These are phyloP conservation scores for Rheum nobile DNA, from an alignment of 148 eudicot species.

Conservation along the genomic window DNA sequence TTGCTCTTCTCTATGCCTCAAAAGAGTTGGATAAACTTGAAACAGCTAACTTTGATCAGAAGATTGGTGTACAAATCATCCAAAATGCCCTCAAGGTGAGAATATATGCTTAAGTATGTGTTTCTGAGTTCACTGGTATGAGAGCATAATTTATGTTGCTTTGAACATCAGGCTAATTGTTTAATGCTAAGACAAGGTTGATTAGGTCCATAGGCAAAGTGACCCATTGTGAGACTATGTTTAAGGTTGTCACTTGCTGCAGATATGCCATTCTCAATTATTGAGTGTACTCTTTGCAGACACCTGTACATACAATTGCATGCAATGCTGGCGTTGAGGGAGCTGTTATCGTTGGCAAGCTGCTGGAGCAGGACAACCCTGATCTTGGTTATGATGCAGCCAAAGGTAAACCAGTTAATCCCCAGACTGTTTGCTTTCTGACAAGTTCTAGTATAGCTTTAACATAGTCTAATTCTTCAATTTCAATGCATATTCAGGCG, in stretches of 20 bases:
- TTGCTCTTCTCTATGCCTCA: conserved; percentile 59
- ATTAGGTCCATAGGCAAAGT: not conserved
- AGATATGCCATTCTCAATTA: not conserved
- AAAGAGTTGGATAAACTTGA: conserved; percentile 36
- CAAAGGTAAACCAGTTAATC: conserved; percentile 36
- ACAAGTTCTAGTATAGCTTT: not conserved
- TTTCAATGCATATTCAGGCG: conserved; percentile 31
- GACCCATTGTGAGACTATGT: too few species aligned
- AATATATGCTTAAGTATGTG: not conserved
- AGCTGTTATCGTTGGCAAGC: conserved; percentile 81
- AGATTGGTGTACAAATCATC: conserved; percentile 64
- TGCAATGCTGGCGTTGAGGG: conserved; percentile 92
- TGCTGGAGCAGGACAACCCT: conserved; percentile 73
- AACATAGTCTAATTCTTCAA: not conserved
- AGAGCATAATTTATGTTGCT: not conserved
- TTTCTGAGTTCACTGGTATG: not conserved
- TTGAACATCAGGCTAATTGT: not conserved
- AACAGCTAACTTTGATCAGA: conserved; percentile 50
- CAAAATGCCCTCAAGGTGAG: conserved; percentile 55
- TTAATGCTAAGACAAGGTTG: not conserved
- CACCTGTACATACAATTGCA: conserved; percentile 78
- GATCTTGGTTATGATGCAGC: conserved; percentile 97
- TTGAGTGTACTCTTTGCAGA: conserved; percentile 26
- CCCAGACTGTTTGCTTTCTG: not conserved
- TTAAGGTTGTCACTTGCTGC: too few species aligned